Percentiles rank a stretch among this genome's conserved stretches.
Conservation (phyloP, 495 filamentous ascomycete genomes). For the Durotheca rogersii region DNA sequence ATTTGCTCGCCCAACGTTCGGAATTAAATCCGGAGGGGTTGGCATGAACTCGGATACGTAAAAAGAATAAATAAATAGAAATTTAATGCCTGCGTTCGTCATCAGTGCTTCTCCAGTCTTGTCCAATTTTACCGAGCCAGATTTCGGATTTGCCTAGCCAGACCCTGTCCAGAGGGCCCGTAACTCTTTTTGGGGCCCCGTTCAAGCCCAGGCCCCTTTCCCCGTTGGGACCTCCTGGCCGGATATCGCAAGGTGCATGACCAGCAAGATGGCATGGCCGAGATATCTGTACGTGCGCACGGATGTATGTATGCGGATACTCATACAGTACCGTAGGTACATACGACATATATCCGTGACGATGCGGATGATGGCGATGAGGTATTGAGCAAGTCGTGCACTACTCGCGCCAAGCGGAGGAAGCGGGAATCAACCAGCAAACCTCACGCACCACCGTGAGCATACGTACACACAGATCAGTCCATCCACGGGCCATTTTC, state of each 20-base stretch:
- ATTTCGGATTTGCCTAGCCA: conserved; percentile 12
- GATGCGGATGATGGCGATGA: background rate
- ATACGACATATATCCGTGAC: too few species aligned
- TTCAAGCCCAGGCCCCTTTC: conserved; percentile 17
- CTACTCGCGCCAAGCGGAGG: background rate
- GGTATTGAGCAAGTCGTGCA: background rate
- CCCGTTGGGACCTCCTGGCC: conserved; percentile 14
- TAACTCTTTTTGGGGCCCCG: conserved; percentile 8
- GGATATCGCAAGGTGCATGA: conserved; percentile 21
- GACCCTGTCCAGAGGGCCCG: conserved; percentile 17
- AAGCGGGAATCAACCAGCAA: conserved; percentile 14
- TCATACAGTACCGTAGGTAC: too few species aligned
- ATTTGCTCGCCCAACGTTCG: conserved; percentile 9
- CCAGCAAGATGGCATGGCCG: conserved; percentile 15
- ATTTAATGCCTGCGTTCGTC: conserved; percentile 23
- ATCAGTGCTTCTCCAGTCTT: conserved; percentile 24
- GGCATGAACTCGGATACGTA: too few species aligned
- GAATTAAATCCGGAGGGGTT: conserved; percentile 21
- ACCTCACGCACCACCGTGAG: conserved; percentile 18
- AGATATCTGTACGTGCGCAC: too few species aligned
- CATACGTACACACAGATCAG: background rate
- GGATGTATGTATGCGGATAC: too few species aligned
- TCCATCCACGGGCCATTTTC: conserved; percentile 16
- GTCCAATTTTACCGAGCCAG: conserved; percentile 35
- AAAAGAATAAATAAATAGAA: too few species aligned